These are phyloP conservation scores for Coniochaeta hoffmannii DNA, from an alignment of 2,329 filamentous ascomycete genomes.

Conservation along the genomic window DNA sequence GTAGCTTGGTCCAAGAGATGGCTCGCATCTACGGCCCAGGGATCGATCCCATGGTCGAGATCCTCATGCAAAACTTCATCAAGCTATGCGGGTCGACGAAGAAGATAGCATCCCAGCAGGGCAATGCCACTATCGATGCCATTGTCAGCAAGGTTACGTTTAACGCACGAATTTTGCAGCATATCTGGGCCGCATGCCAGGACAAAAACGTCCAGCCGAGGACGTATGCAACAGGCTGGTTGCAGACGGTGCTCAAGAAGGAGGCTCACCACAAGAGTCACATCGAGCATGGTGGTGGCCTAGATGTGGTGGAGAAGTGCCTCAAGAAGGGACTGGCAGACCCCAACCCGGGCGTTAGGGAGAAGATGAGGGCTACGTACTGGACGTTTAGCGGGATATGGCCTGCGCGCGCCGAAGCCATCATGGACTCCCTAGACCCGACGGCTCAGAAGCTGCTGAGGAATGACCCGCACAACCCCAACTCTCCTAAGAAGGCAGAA, in stretches of 20 bases:
- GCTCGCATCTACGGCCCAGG: constrained; percentile 67
- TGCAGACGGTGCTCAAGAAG: constrained; percentile 73
- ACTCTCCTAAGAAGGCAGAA: constrained; percentile 50
- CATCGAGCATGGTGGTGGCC: constrained; percentile 75
- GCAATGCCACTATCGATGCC: constrained; percentile 71
- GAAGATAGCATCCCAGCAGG: constrained; percentile 82
- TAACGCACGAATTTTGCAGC: constrained; percentile 73
- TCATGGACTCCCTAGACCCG: constrained; percentile 70
- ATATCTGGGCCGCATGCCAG: constrained; percentile 72
- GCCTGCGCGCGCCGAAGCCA: constrained; percentile 69
- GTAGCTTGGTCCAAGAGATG: constrained; percentile 76
- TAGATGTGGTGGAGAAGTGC: constrained; percentile 80
- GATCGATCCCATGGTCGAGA: constrained; percentile 83
- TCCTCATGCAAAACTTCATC: constrained; percentile 81
- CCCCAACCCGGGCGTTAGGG: constrained; percentile 82
- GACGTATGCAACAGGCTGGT: constrained; percentile 71
- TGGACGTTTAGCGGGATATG: constrained; percentile 77
- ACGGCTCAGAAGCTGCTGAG: constrained; percentile 75
- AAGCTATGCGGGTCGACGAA: constrained; percentile 88
- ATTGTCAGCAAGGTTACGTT: constrained; percentile 77
- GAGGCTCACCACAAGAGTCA: constrained; percentile 72
- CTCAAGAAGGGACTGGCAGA: constrained; percentile 85
- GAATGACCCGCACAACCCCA: constrained; percentile 77
- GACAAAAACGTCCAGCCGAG: constrained; percentile 92
- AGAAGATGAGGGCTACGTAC: constrained; percentile 76